Base-by-base conservation (phyloP, 2,329 filamentous ascomycete genomes). In the Diplodia corticola region DNA sequence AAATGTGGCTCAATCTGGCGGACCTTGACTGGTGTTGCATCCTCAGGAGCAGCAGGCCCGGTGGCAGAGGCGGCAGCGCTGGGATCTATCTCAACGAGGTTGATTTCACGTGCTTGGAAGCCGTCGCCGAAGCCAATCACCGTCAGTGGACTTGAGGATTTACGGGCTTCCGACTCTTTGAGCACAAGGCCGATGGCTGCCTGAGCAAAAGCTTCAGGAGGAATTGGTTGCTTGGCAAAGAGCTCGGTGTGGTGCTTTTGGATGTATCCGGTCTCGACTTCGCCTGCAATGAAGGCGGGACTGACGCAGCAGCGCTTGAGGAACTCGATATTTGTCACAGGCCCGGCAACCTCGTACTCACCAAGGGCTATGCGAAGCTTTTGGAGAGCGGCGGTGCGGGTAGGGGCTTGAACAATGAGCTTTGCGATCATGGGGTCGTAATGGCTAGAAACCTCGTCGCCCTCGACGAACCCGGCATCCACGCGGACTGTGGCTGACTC, bases 361-460 rank as follows among this genome's bases (percentile, higher is more conserved):
- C 92, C 89, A 12, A 99, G 82, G 0, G 95, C 93, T 4, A 89
- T 83, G 44, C 88, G 87, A 67, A 99, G 84, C 77, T 92, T 96
- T 67, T 91, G 88, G 59, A 99, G 89, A 3, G 93, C 92, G 28
- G 91, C 89, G 75, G 90, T 86, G 67, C 95, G 86, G 66, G 90
- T 90, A 17, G 87, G 85, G 0, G 91, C 95, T 67, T 91, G 87
- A 5, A 98, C 92, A 71, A 99, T 99, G 63, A 99, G 86, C 80
- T 99, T 99, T 51, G 95, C 92, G 71, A 99, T 97, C 95, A 99
- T 99, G 30, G 95, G 95, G 72, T 99, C 95, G 78, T 99, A 99
- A 64, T 95, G 91, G 67, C 94, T 92, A 0, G 93, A 96, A 2
- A 99, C 91, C 69, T 92, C 92, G 75, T 97, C 94, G 28, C 95